Evolutionary conservation across 768 basidiomycete genomes (phyloP), one percentile per base, ranked within the genome.

Genomic region (Mycena galericulata): DNA sequence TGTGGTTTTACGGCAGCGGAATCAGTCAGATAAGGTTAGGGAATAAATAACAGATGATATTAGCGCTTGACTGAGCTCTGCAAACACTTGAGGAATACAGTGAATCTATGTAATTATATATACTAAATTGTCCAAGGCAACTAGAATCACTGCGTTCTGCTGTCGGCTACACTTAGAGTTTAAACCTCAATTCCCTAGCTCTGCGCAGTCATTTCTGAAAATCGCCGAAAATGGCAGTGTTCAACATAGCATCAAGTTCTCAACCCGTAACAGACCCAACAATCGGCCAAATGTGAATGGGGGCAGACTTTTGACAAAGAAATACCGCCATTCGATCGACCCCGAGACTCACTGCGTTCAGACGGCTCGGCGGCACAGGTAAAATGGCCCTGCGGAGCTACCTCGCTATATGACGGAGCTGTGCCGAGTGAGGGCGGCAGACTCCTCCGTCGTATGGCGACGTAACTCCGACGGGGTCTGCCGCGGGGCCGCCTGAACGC

Each of bases 261-360:
- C 41, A 43, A 43, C 41, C 41, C 41, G 17, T 18, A 43, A 43
- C 41, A 43, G n/a, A 43, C 41, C 41, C n/a, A 46, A 22, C 45
- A 46, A 46, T 46, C n/a, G 18, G 45, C 20, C 45, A 46, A 46
- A 46, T 46, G 15, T 46, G 45, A 46, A 46, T n/a, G 15, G 45
- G 45, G 45, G 45, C n/a, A 46, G 20, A 46, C n/a, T 46, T 46
- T 46, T 46, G 45, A 46, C 45, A 46, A 46, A 46, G n/a, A 46
- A 46, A 46, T 46, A 46, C 18, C 45, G 22, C 45, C 20, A 46
- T 46, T 46, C n/a, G 45, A 6, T 46, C n/a, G 45, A n/a, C 45
- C 45, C 45, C 45, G n/a, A 46, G 45, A 46, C n/a, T 46, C 45
- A n/a, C n/a, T n/a, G n/a, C n/a, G n/a, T n/a, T n/a, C n/a, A n/a